Percentiles rank a stretch among this genome's conserved stretches.
phyloP scores from a whole-genome alignment of 805 yeast species.

The Monosporozyma solicola region DNA sequence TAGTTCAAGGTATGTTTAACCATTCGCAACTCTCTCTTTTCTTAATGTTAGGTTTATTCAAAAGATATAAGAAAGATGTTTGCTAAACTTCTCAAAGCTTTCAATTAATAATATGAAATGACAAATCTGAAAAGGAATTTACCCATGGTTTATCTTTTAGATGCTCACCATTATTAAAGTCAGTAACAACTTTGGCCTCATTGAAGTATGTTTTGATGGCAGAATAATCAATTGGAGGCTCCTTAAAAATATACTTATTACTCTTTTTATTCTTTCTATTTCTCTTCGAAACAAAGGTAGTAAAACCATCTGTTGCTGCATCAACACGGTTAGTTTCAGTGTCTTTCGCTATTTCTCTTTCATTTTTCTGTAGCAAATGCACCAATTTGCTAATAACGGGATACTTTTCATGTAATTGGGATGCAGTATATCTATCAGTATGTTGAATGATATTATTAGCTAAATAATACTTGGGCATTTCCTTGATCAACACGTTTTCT shows the following conservation, averaged over 20 bases:
- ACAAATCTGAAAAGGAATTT: constrained; percentile 45
- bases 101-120: constrained; percentile 32
- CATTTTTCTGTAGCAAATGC: neutral
- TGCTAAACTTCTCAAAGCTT: neutral
- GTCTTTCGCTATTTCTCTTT: constrained; percentile 9
- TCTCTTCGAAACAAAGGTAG: constrained; percentile 16
- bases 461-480: constrained; percentile 34
- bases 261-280: constrained; percentile 12
- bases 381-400: constrained; percentile 36
- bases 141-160: constrained; percentile 33
- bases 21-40: too few relatives aligned
- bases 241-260: constrained; percentile 7
- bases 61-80: neutral
- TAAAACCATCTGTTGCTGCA: constrained; percentile 13
- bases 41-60: too few relatives aligned
- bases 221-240: constrained; percentile 18
- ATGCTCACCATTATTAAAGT: constrained; percentile 18
- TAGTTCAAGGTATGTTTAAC: too few relatives aligned
- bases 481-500: constrained; percentile 29
- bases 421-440: constrained; percentile 42
- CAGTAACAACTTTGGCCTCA: constrained; percentile 14
- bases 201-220: constrained; percentile 13
- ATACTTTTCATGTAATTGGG: constrained; percentile 36
- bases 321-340: constrained; percentile 3
- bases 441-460: constrained; percentile 47